Conservation (phyloP, 129 eudicot species). For the Artemisia tridentata region DNA sequence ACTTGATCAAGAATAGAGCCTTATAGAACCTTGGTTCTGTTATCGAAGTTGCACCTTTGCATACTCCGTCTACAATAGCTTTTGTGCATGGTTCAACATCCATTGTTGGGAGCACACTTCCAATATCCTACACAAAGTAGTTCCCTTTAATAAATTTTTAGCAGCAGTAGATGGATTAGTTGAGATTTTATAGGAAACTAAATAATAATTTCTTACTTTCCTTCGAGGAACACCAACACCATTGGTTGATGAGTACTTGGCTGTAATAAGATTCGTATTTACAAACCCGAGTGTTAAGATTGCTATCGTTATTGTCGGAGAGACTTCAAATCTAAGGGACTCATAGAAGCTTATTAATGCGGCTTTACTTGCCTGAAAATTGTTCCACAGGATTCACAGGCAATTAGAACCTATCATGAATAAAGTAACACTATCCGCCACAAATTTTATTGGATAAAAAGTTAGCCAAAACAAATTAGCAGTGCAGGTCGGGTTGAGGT, state of each 20-base stretch:
- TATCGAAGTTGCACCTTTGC: conserved; percentile 37
- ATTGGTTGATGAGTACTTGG: conserved; percentile 15
- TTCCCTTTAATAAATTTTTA: neutral
- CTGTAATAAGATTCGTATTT: conserved; percentile 30
- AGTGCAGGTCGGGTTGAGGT: no score
- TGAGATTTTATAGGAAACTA: neutral
- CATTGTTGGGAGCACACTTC: conserved; percentile 18
- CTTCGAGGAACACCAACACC: conserved; percentile 15
- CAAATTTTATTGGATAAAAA: no score
- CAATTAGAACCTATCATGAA: no score
- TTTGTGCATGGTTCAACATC: conserved; percentile 28
- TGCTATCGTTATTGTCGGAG: conserved; percentile 25
- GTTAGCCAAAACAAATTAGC: neutral
- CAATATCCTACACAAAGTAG: conserved; percentile 16
- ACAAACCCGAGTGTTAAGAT: conserved; percentile 39
- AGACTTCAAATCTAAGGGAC: no score
- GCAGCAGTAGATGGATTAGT: neutral
- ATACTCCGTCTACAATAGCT: conserved; percentile 31
- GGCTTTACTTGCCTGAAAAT: no score
- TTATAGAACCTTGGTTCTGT: conserved; percentile 28
- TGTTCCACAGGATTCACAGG: no score
- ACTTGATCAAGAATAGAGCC: conserved; percentile 28
- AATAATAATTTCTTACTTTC: conserved; percentile 5
- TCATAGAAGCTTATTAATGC: no score
- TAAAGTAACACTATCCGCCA: no score